Evolutionary conservation across 805 yeast genomes (phyloP).

Genomic region (Candida hispaniensis): DNA sequence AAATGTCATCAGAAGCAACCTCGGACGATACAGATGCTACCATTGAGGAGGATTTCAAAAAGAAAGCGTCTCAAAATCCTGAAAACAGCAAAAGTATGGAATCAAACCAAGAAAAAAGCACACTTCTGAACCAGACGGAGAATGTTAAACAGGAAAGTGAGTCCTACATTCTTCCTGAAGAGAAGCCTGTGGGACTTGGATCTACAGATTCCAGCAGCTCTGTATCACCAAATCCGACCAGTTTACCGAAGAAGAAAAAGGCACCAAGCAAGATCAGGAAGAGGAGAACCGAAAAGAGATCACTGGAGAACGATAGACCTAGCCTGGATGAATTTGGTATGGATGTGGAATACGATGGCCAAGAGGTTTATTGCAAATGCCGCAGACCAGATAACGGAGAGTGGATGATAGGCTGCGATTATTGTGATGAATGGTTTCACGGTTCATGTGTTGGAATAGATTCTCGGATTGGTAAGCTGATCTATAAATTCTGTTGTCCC

Average conservation of each 20-base stretch:
- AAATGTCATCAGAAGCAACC: conserved; percentile 13
- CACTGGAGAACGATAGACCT: too few species aligned
- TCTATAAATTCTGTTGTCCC: conserved; percentile 60
- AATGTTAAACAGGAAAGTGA: neutral
- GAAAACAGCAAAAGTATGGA: too few species aligned
- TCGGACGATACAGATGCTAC: conserved; percentile 15
- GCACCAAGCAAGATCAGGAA: too few species aligned
- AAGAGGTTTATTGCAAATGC: conserved; percentile 52
- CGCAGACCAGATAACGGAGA: conserved; percentile 67
- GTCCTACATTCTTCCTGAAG: conserved; percentile 4
- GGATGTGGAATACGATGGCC: conserved; percentile 34
- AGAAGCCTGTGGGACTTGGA: conserved; percentile 2
- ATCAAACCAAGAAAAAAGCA: too few species aligned
- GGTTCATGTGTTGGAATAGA: conserved; percentile 62
- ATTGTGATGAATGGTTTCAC: conserved; percentile 93
- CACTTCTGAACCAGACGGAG: too few species aligned
- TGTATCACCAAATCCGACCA: too few species aligned
- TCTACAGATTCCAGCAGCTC: too few species aligned
- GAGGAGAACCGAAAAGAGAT: too few species aligned
- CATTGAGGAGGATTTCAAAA: conserved; percentile 10
- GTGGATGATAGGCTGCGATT: conserved; percentile 90
- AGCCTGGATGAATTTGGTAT: conserved; percentile 29
- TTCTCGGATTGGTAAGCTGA: conserved; percentile 40
- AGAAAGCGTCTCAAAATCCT: too few species aligned
- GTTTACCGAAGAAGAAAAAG: too few species aligned